A percentile compares a stretch with the other conserved stretches of the same genome.
Conservation (phyloP, 108 stramenopile genomes). For the Parietichytrium sp. region DNA sequence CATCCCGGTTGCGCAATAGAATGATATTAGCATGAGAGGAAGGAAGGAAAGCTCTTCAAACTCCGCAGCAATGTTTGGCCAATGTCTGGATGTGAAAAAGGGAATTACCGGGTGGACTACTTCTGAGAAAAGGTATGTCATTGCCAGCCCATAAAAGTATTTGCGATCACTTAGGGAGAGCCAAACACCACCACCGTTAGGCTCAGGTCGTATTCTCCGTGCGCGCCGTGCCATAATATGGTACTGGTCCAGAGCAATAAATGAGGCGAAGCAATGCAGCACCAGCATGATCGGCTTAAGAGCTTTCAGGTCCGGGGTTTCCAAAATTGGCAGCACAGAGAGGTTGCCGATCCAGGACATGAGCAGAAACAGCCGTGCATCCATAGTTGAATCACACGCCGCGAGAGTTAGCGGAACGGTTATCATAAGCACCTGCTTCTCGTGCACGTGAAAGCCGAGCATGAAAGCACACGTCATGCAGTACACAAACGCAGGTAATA, state of each 20-base stretch:
- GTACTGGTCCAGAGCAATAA: constrained; percentile 27
- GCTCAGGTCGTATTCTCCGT: neutral
- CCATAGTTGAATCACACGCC: constrained; percentile 34
- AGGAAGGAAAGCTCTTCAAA: neutral
- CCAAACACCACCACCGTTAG: constrained; percentile 29
- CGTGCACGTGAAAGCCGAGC: constrained; percentile 12
- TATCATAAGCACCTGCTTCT: neutral
- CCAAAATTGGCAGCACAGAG: neutral
- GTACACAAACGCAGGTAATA: neutral
- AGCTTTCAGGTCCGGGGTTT: constrained; percentile 14
- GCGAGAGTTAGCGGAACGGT: neutral
- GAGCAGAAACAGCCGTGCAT: constrained; percentile 20
- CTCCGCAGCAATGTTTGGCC: neutral
- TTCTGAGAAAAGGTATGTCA: neutral
- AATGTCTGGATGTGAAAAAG: neutral
- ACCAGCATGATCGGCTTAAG: constrained; percentile 22
- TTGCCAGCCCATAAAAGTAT: constrained; percentile 6
- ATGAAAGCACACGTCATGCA: constrained; percentile 21
- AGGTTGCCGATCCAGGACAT: constrained; percentile 28
- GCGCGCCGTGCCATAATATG: constrained; percentile 18
- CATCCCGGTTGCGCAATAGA: constrained; percentile 9
- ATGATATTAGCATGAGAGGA: neutral
- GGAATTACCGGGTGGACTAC: neutral
- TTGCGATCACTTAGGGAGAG: neutral
- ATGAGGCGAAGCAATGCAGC: neutral